phyloP scores from a whole-genome alignment of 202 grass and related monocot genomes.

The Elaeis oleifera region DNA sequence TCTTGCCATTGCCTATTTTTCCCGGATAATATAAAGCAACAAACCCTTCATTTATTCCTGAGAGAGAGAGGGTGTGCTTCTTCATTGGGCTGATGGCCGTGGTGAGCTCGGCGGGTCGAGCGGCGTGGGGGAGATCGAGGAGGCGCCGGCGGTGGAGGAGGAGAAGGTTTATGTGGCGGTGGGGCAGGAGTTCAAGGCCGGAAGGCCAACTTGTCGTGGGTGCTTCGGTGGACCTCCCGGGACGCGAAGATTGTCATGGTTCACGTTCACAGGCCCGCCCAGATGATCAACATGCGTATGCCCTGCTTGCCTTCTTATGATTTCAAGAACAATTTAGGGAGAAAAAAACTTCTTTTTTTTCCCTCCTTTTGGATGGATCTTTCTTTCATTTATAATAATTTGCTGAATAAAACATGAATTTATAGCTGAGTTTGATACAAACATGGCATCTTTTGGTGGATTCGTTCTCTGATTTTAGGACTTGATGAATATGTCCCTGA shows the following conservation, averaged over 20 bases:
- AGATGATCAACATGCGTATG: constrained; percentile 63
- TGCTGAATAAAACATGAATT: too few relatives aligned
- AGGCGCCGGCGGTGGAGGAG: constrained; percentile 14
- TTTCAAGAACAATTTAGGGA: too few relatives aligned
- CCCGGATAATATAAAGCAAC: too few relatives aligned
- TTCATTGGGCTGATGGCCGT: too few relatives aligned
- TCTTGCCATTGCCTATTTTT: too few relatives aligned
- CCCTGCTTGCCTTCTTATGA: background rate
- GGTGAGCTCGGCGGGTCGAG: background rate
- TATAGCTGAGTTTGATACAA: too few relatives aligned
- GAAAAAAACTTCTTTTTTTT: background rate
- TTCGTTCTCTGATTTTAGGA: too few relatives aligned
- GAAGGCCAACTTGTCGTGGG: constrained; percentile 38
- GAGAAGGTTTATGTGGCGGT: constrained; percentile 56
- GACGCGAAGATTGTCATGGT: constrained; percentile 19
- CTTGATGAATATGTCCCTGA: too few relatives aligned
- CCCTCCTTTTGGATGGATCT: background rate
- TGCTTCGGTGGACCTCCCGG: background rate
- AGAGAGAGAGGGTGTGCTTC: too few relatives aligned
- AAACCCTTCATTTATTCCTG: too few relatives aligned
- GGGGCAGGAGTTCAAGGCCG: constrained; percentile 45
- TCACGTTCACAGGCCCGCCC: constrained; percentile 49
- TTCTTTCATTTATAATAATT: background rate
- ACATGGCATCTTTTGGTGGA: too few relatives aligned
- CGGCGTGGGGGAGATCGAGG: constrained; percentile 7